phyloP scores from a whole-genome alignment of 176 grass and related monocot genomes.

The Hsuehochloa calcarea region DNA sequence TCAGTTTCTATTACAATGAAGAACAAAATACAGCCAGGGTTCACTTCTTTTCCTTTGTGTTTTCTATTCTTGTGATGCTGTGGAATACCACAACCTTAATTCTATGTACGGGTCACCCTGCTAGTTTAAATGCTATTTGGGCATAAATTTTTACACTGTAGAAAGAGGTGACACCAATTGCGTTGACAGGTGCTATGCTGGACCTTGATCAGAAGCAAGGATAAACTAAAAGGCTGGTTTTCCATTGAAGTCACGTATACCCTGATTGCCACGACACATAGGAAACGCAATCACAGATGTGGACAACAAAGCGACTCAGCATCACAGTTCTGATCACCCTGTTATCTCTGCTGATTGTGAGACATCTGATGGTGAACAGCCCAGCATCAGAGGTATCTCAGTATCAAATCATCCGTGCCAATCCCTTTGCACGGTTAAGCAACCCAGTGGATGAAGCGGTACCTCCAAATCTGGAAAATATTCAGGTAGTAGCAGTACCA shows the following conservation, averaged over 20 bases:
- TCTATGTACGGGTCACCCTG: too few species aligned
- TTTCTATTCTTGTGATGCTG: background rate
- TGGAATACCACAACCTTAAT: background rate
- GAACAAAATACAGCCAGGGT: background rate
- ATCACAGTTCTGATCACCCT: slow-evolving; percentile 38
- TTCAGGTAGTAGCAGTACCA: background rate
- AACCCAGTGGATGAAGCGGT: slow-evolving; percentile 4
- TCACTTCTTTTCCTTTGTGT: background rate
- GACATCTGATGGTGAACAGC: slow-evolving; percentile 55
- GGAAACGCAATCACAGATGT: slow-evolving; percentile 28
- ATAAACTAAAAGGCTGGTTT: background rate
- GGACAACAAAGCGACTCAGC: slow-evolving; percentile 54
- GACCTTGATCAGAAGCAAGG: slow-evolving; percentile 12
- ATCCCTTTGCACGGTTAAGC: slow-evolving; percentile 47
- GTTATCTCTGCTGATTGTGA: slow-evolving; percentile 57
- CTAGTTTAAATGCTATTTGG: background rate
- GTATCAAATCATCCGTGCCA: slow-evolving; percentile 36
- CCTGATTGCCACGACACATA: background rate
- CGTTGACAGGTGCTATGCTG: background rate
- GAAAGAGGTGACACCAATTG: background rate
- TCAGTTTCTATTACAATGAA: background rate
- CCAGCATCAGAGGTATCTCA: slow-evolving; percentile 31
- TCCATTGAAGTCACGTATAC: background rate
- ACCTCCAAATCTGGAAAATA: slow-evolving; percentile 37
- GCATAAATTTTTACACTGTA: background rate